Percentiles rank a stretch among this genome's conserved stretches.
phyloP scores from a whole-genome alignment of 169 alveolate genomes.

The Prorocentrum cordatum region DNA sequence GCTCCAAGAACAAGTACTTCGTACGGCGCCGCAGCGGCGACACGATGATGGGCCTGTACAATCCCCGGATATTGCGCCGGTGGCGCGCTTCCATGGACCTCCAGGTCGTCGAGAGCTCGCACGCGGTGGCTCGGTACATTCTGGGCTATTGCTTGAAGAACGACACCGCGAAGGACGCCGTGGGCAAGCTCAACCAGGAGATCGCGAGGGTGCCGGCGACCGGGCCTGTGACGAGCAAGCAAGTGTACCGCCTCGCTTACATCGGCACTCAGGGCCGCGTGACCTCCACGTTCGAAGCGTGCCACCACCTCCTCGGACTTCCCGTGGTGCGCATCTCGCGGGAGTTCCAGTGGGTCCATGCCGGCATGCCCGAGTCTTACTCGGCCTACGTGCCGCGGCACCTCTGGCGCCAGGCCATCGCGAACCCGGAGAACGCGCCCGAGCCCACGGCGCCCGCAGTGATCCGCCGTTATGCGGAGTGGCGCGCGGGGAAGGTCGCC shows the following conservation, averaged over 20 bases:
- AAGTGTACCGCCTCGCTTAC: not conserved
- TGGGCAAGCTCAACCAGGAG: not conserved
- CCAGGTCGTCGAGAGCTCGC: not conserved
- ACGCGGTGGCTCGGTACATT: not conserved
- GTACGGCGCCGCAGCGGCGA: not conserved
- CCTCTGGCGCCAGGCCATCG: too few species aligned
- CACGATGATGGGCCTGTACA: not conserved
- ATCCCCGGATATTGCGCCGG: not conserved
- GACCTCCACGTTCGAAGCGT: not conserved
- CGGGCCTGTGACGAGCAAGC: not conserved
- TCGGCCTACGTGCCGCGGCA: not conserved
- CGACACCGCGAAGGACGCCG: not conserved
- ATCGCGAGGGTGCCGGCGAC: not conserved
- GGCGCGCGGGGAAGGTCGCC: too few species aligned
- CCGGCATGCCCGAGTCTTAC: not conserved
- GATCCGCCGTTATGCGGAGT: too few species aligned
- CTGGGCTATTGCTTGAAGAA: not conserved
- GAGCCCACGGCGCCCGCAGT: too few species aligned
- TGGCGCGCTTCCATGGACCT: not conserved
- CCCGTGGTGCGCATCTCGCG: not conserved
- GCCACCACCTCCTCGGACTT: not conserved
- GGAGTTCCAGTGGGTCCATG: not conserved
- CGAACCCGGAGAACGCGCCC: too few species aligned
- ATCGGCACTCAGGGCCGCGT: not conserved
- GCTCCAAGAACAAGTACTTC: too few species aligned